These are phyloP conservation scores for Candida nanaspora DNA, from an alignment of 805 yeast genomes.

Conservation along the genomic window DNA sequence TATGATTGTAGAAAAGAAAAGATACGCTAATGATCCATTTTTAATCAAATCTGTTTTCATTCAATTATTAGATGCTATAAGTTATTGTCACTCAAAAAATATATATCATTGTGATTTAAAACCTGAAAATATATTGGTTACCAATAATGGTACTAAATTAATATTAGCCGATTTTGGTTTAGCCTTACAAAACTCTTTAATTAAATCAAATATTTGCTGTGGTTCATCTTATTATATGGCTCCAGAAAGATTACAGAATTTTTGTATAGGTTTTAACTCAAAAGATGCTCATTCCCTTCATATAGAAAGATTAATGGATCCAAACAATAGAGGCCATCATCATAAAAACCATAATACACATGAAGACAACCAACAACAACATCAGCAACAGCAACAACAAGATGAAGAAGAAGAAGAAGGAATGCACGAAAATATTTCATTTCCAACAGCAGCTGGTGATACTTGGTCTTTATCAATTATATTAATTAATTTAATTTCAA, in stretches of 20 bases:
- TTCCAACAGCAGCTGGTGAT: conserved; percentile 73
- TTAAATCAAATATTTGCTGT: conserved; percentile 68
- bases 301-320: conserved; percentile 15
- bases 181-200: conserved; percentile 52
- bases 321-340: conserved; percentile 4
- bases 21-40: conserved; percentile 46
- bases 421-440: conserved; percentile 26
- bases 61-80: conserved; percentile 78
- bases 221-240: conserved; percentile 93
- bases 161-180: conserved; percentile 86
- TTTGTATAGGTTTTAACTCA: conserved; percentile 30
- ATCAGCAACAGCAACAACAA: too few relatives aligned
- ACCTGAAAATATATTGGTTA: conserved; percentile 86
- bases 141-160: conserved; percentile 45
- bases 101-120: conserved; percentile 91
- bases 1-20: conserved; percentile 69
- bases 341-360: conserved; percentile 26
- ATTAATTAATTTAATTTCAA: conserved; percentile 70
- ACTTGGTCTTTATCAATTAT: conserved; percentile 85
- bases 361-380: conserved; percentile 5
- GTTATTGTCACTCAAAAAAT: conserved; percentile 75
- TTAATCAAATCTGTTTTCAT: conserved; percentile 51
- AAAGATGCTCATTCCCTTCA: conserved; percentile 25
- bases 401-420: conserved; percentile 9
- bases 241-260: conserved; percentile 59